Evolutionary conservation across 306 rosid genomes (phyloP), one percentile per base, ranked within the genome.

Genomic region (Vigna mungo): DNA sequence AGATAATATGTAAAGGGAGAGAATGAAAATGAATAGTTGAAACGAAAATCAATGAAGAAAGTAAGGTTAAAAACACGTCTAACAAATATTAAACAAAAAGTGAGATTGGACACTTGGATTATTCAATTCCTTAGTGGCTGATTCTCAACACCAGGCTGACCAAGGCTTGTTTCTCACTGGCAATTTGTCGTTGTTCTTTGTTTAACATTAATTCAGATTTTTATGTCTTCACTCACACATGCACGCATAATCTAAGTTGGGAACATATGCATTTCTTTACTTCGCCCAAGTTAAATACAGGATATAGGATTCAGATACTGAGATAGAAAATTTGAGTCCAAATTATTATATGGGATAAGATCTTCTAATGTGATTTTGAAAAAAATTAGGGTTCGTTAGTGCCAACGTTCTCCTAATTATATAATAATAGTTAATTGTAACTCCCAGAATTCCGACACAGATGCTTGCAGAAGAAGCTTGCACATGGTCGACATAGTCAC

Each of bases 361-460:
- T 51, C 5, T 77, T 55, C 46, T n/a, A 55, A 54, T 67, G 53
- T 72, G 77, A 80, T 59, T 44, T 17, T 14, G 68, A 7, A 39
- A 2, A 70, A 47, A 56, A 54, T 71, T 84, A 37, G 71, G 44
- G 74, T 55, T 78, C 32, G 54, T 27, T 48, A 72, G 59, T 59
- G 70, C 9, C 23, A 67, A 5, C 12, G 66, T 32, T 16, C 46
- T 60, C 60, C 21, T 61, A 61, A 66, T 63, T 71, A 34, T 9
- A 41, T 56, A 55, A 56, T 13, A 27, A 37, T 25, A 21, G 14
- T 47, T 51, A 32, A 27, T n/a, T 65, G 52, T 52, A 56, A 80
- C 61, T 46, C 77, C 78, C 46, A 68, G 53, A 69, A 82, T 82
- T 85, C 86, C 86, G 89, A 82, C 89, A 85, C 63, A 71, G 55